These are phyloP conservation scores for Leccinum imitatum DNA, from an alignment of 768 basidiomycete species.

Conservation along the genomic window DNA sequence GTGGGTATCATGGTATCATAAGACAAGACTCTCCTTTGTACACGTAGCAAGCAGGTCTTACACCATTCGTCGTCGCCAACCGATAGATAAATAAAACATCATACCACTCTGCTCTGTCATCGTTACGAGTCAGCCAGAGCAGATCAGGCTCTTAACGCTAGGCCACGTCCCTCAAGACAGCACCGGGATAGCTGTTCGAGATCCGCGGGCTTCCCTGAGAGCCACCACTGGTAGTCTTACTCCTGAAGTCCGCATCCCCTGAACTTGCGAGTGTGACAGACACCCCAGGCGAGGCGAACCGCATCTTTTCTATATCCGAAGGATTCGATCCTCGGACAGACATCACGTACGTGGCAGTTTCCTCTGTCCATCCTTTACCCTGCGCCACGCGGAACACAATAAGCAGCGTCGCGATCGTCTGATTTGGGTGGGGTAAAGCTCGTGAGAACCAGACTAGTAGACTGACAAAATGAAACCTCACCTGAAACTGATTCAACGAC, in stretches of 20 bases:
- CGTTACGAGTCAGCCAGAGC: not conserved
- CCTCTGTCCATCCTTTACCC: not conserved
- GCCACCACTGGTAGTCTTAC: not conserved
- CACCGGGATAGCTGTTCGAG: not conserved
- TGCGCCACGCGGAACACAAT: not conserved
- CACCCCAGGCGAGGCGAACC: not conserved
- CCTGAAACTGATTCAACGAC: not conserved
- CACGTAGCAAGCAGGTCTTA: not conserved
- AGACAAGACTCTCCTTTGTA: not conserved
- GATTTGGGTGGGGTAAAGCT: too few relatives aligned
- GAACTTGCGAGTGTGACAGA: conserved; percentile 3
- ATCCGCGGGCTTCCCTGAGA: not conserved
- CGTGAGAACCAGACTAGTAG: not conserved
- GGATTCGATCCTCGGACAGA: not conserved
- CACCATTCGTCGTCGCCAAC: not conserved
- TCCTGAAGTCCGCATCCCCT: not conserved
- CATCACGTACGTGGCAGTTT: not conserved
- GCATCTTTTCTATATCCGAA: not conserved
- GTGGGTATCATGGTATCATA: not conserved
- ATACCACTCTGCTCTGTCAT: not conserved
- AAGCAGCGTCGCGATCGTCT: not conserved
- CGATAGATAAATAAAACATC: not conserved
- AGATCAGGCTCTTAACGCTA: not conserved
- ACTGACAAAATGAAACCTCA: not conserved
- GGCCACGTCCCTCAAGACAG: not conserved